Base-by-base conservation (phyloP, 306 rosid species). In the Nissolia schottii region DNA sequence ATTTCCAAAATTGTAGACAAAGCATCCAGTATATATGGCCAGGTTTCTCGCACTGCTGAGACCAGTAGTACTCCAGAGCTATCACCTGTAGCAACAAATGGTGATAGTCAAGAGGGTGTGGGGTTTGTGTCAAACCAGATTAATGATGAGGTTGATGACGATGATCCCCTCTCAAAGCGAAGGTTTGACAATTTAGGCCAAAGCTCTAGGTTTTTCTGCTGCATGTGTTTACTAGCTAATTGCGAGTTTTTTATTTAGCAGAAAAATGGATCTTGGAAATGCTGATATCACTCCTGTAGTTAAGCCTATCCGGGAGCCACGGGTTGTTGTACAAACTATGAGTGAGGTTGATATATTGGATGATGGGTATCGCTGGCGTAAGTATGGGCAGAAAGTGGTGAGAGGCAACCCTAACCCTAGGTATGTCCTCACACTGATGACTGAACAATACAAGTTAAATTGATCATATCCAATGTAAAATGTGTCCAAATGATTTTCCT, bases 311-410 rank as follows among this genome's bases (percentile, higher is more conserved):
- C 81, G 97, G 76, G 99, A 95, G 83, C 99, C 99, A 24, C 91
- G 99, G 54, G 99, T 95, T 1, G 99, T 95, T 71, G 99, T 95
- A 55, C 99, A 95, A 82, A 95, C 99, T 16, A 71, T 91, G 71
- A 95, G 99, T 80, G 99, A 95, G 90, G 97, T 95, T 58, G 99
- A 95, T 79, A 95, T 95, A 78, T 82, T 95, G 86, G 99, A 95
- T 84, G 99, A 95, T 74, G 99, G 99, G 67, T 95, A 95, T 67
- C 99, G 99, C 82, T 95, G 99, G 99, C 95, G 99, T 54, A 95
- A 95, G 83, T 95, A 95, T 74, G 99, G 99, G 79, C 99, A 95
- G 87, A 95, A 95, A 82, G 97, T 95, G 70, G 99, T 95, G 75
- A 88, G 99, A 86, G 99, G 97, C 69, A 95, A 95, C 84, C 99